A percentile compares a stretch with the other conserved stretches of the same genome.
phyloP scores from a whole-genome alignment of 495 filamentous ascomycete genomes.

The Polyplosphaeria fusca region DNA sequence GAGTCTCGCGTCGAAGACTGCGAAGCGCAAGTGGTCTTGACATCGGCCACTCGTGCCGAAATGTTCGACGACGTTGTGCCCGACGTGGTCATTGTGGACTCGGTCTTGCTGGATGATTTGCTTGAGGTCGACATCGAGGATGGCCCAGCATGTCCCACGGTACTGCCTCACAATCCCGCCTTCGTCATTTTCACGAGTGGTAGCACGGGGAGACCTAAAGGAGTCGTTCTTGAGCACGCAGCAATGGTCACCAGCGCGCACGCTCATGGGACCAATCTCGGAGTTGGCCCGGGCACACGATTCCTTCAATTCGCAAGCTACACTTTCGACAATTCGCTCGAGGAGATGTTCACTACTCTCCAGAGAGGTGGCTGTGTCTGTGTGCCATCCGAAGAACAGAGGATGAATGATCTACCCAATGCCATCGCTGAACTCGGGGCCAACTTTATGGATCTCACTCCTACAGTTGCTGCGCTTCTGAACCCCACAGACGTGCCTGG shows the following conservation, averaged over 20 bases:
- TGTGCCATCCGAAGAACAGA: conserved; percentile 43
- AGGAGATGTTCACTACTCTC: conserved; percentile 46
- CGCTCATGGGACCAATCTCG: conserved; percentile 32
- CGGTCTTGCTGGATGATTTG: conserved; percentile 23
- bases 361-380: conserved; percentile 48
- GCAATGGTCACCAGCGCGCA: conserved; percentile 43
- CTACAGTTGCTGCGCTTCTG: conserved; percentile 43
- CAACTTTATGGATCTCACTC: conserved; percentile 45
- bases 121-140: background rate
- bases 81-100: conserved; percentile 27
- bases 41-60: conserved; percentile 15
- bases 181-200: conserved; percentile 26
- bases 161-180: conserved; percentile 20
- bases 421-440: conserved; percentile 41
- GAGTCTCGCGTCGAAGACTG: conserved; percentile 30
- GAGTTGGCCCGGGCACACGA: conserved; percentile 33
- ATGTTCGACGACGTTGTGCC: conserved; percentile 33
- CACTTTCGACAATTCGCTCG: conserved; percentile 48
- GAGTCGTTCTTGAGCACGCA: conserved; percentile 38
- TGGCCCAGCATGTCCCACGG: conserved; percentile 11
- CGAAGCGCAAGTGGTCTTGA: conserved; percentile 27
- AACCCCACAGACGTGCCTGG: conserved; percentile 40
- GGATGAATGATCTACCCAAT: conserved; percentile 38
- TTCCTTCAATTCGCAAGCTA: conserved; percentile 49
- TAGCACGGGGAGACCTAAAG: conserved; percentile 17